Percentiles rank a stretch among this genome's conserved stretches.
Conservation (phyloP, 1,284 basidiomycete genomes). For the Prillingera fragicola region DNA sequence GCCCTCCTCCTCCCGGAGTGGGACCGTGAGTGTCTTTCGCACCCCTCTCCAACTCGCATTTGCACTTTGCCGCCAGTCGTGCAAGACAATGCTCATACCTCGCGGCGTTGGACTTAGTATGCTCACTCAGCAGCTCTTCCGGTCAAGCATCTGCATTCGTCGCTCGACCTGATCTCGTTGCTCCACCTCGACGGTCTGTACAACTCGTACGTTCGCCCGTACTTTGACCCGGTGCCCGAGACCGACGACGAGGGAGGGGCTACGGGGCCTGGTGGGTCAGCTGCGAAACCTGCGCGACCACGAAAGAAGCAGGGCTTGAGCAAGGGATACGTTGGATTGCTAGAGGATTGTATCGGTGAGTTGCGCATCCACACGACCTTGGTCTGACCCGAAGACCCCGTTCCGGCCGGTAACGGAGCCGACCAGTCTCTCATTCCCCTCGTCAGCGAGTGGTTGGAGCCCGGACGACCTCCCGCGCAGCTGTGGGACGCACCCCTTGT, state of each 20-base stretch:
- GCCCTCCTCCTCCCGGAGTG: constrained; percentile 30
- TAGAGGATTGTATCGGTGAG: constrained; percentile 44
- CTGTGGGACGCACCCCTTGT: constrained; percentile 11
- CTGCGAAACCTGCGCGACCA: constrained; percentile 6
- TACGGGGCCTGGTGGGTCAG: background rate
- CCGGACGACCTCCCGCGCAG: constrained; percentile 4
- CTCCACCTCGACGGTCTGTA: constrained; percentile 38
- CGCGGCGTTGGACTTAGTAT: background rate
- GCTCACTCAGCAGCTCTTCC: constrained; percentile 29
- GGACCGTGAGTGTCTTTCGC: constrained; percentile 27
- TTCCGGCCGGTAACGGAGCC: constrained; percentile 26
- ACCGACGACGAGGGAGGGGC: constrained; percentile 19
- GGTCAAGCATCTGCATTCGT: constrained; percentile 33
- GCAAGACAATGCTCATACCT: no score
- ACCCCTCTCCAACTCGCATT: background rate
- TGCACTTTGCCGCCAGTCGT: background rate
- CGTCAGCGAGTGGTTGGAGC: constrained; percentile 7
- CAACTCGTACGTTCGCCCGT: constrained; percentile 40
- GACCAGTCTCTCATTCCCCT: constrained; percentile 27
- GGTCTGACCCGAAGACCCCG: constrained; percentile 24
- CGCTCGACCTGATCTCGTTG: constrained; percentile 39
- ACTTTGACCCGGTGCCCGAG: constrained; percentile 24
- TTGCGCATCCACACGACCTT: background rate
- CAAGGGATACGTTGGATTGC: constrained; percentile 37
- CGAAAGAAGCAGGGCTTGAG: constrained; percentile 24